Percentiles rank a stretch among this genome's conserved stretches.
Conservation (phyloP, 441 rosid genomes). For the Breynia disticha region DNA sequence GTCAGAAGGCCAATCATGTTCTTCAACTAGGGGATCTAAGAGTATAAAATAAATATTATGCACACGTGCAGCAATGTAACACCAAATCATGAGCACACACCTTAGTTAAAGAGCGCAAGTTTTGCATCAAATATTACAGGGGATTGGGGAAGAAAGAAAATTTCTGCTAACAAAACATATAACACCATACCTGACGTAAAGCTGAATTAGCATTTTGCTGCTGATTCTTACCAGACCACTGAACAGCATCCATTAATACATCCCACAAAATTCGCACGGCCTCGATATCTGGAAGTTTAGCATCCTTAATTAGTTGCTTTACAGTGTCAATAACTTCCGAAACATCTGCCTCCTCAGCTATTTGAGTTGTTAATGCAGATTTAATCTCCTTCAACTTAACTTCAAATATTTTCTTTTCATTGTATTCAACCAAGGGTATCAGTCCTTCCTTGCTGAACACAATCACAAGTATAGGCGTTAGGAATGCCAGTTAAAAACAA, state of each 20-base stretch:
- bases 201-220: slow-evolving; percentile 95
- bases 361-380: slow-evolving; percentile 67
- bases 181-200: slow-evolving; percentile 60
- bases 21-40: background rate
- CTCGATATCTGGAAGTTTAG: slow-evolving; percentile 75
- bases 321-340: slow-evolving; percentile 82
- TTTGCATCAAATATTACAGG: too few relatives aligned
- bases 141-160: background rate
- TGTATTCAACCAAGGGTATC: slow-evolving; percentile 77
- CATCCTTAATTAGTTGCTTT: slow-evolving; percentile 77
- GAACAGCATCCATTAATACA: slow-evolving; percentile 97
- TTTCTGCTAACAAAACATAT: background rate
- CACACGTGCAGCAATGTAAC: too few relatives aligned
- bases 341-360: slow-evolving; percentile 67
- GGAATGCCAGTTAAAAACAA: too few relatives aligned
- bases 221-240: slow-evolving; percentile 99
- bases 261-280: slow-evolving; percentile 88
- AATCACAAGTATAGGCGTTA: slow-evolving; percentile 12
- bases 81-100: too few relatives aligned
- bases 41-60: background rate
- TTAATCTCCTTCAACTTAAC: slow-evolving; percentile 85
- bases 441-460: slow-evolving; percentile 76
- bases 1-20: background rate
- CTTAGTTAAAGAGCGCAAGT: too few relatives aligned
- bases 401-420: slow-evolving; percentile 89